Evolutionary conservation across 768 basidiomycete species (phyloP), one percentile per base, ranked within the genome.

Genomic region (Mycena haematopus): DNA sequence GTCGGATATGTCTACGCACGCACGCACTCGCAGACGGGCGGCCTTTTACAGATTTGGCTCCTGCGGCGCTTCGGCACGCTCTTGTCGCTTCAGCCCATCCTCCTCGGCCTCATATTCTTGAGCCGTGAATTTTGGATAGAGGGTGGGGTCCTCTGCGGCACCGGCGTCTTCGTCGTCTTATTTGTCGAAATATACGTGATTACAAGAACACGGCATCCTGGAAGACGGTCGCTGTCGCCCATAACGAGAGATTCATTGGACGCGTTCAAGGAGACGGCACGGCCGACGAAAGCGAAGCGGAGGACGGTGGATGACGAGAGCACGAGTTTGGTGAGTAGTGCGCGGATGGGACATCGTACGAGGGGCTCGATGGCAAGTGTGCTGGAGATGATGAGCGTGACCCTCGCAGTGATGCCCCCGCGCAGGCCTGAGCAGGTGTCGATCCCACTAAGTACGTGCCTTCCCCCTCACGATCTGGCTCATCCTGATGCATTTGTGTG

Each of bases 371-470:
- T 92, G 79, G 90, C 91, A 6, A 89, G 88, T 40, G 89, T 93
- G 52, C 77, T 93, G 61, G 91, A 93, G 71, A 91, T 93, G 89
- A 92, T 93, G 88, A 87, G 88, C 62, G 68, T 86, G 58, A 92
- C 90, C 19, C 78, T 92, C 44, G 90, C 91, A 6, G 89, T 92
- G 8, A 84, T 84, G 79, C 91, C 91, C 3, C 83, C 86, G 4
- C 76, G 81, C 11, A 80, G 82, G 22, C 80, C 80, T 44, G 73
- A 77, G 52, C 80, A 83, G 55, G 88, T 89, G 6, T 80, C 88
- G 55, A 78, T 91, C 35, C 88, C 92, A 35, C 78, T 92, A 56
- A 78, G 90, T 91, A 74, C 71, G 88, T 82, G 66, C 57, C 11
- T 45, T 45, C 13, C 6, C 65, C 55, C 54, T 52, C 11, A 4